These are phyloP conservation scores for Diaporthe humulicola DNA, from an alignment of 2,329 filamentous ascomycete genomes.

Conservation along the genomic window DNA sequence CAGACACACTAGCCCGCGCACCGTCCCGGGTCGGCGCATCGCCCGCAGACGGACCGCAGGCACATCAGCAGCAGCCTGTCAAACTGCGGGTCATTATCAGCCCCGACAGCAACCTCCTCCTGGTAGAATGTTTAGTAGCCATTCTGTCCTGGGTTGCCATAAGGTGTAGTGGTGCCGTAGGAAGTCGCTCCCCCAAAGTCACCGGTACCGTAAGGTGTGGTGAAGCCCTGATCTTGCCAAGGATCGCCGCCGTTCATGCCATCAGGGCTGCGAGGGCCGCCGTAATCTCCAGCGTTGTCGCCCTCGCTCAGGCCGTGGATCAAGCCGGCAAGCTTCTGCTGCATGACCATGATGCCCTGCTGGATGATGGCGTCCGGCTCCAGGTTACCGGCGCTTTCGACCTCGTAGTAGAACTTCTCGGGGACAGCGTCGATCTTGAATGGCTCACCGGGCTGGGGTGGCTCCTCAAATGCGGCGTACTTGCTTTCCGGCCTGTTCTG, in stretches of 20 bases:
- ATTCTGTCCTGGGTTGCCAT: conserved; percentile 64
- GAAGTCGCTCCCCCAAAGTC: conserved; percentile 63
- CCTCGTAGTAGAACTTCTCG: conserved; percentile 89
- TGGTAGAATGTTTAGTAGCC: conserved; percentile 48
- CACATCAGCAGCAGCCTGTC: background rate
- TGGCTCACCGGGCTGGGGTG: conserved; percentile 82
- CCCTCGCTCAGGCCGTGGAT: conserved; percentile 65
- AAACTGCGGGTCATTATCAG: background rate
- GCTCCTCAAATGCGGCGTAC: conserved; percentile 84
- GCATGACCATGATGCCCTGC: conserved; percentile 88
- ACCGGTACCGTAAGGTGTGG: conserved; percentile 73
- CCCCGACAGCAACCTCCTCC: background rate
- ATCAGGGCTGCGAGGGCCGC: conserved; percentile 77
- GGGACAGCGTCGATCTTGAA: conserved; percentile 94
- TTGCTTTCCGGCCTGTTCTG: conserved; percentile 80
- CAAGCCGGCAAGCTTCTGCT: conserved; percentile 88
- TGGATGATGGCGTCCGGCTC: conserved; percentile 92
- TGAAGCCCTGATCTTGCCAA: conserved; percentile 76
- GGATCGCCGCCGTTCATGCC: conserved; percentile 70
- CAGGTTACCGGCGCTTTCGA: conserved; percentile 89
- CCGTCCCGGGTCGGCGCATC: background rate
- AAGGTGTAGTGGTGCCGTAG: conserved; percentile 57
- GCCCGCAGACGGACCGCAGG: background rate
- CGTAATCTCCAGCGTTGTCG: conserved; percentile 66
- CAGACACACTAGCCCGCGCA: background rate